Conservation (phyloP, 176 grass and related monocot genomes). For the Oryza punctata region DNA sequence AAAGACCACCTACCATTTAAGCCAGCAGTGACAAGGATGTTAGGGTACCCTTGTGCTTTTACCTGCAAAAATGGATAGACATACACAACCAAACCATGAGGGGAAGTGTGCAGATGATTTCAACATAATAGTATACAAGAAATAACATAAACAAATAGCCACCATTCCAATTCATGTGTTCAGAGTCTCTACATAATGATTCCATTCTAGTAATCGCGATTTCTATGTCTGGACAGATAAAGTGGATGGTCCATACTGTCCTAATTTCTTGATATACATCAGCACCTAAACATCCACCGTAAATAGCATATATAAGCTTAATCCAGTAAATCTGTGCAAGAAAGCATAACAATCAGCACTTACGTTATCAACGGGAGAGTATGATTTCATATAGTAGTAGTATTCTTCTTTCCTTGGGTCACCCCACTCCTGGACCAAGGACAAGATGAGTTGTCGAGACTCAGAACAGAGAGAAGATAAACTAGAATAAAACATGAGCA, state of each 20-base stretch:
- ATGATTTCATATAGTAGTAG: slow-evolving; percentile 95
- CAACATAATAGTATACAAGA: background rate
- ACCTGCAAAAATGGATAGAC: slow-evolving; percentile 46
- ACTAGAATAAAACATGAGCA: background rate
- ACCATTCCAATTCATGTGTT: background rate
- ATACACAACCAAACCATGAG: background rate
- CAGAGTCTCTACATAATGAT: background rate
- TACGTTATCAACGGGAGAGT: slow-evolving; percentile 95
- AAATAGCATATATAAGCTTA: slow-evolving; percentile 3
- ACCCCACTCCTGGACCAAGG: slow-evolving; percentile 85
- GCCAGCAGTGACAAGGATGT: slow-evolving; percentile 88
- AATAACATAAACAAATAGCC: background rate
- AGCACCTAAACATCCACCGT: background rate
- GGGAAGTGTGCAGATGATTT: background rate
- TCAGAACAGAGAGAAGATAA: background rate
- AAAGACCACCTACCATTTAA: slow-evolving; percentile 66
- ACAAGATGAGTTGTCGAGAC: background rate
- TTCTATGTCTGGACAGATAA: background rate
- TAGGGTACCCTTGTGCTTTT: slow-evolving; percentile 66
- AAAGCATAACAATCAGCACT: slow-evolving; percentile 21
- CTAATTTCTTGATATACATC: background rate
- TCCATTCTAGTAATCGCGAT: background rate
- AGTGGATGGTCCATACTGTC: background rate
- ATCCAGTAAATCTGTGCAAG: background rate
- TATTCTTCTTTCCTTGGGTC: slow-evolving; percentile 92